Base-by-base conservation (phyloP, 805 yeast species). In the Trichomonascus vanleenenianus region DNA sequence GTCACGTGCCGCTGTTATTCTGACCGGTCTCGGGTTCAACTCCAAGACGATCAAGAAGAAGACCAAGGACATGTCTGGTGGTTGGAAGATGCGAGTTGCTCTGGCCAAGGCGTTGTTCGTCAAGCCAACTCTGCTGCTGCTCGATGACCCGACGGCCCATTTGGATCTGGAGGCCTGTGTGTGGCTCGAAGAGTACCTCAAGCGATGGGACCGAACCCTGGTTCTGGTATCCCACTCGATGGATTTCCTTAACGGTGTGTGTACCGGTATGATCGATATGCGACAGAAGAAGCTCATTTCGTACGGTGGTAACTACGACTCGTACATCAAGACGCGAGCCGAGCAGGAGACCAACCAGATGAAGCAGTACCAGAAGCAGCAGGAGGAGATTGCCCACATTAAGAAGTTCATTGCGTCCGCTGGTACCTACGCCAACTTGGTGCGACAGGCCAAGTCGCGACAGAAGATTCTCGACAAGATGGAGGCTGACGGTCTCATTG, bases 11-110 rank as follows among this genome's bases (percentile, higher is more conserved):
- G 95, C 98, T 45, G 73, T 88, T 56, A 93, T 93, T 61, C 75
- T 93, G 62, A 85, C 85, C 56, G 98, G 98, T 89, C 78, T 93
- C 67, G 98, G 98, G 61, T 93, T 93, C 81, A 85, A 85, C 70
- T 62, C 83, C 47, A 69, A 70, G 55, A 91, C 97, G 47, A 91
- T 93, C 62, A 75, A 77, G 64, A 93, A 93, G 78, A 83, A 82
- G 71, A 93, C 98, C 61, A 89, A 87, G 70, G 97, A 93, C 64
- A 93, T 93, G 98, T 87, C 97, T 63, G 98, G 98, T 79, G 98
- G 98, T 66, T 93, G 98, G 98, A 88, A 88, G 75, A 93, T 93
- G 98, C 87, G 98, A 73, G 98, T 93, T 51, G 97, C 98, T 39
- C 75, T 93, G 52, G 96, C 96, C 50, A 93, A 93, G 71, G 98